phyloP scores from a whole-genome alignment of 371 early-diverging fungal species.

The Massospora cicadina region DNA sequence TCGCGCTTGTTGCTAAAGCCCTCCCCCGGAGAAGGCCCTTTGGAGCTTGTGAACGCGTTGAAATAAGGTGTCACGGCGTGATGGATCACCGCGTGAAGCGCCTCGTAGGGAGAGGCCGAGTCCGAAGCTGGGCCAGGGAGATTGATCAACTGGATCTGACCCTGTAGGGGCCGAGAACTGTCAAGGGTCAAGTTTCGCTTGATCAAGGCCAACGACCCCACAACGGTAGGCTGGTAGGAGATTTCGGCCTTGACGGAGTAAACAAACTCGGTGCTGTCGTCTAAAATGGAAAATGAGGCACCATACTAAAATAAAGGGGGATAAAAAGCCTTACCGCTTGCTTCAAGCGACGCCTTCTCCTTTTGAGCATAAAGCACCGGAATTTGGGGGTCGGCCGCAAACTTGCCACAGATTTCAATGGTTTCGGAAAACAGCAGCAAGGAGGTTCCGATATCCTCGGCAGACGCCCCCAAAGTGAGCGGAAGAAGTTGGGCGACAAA shows the following conservation, averaged over 20 bases:
- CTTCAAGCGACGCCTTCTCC: slow-evolving; percentile 31
- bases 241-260: slow-evolving; percentile 62
- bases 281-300: neutral
- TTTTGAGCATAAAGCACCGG: slow-evolving; percentile 54
- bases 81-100: slow-evolving; percentile 79
- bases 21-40: slow-evolving; percentile 27
- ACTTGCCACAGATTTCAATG: slow-evolving; percentile 38
- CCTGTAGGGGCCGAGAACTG: slow-evolving; percentile 44
- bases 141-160: slow-evolving; percentile 78
- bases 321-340: slow-evolving; percentile 18
- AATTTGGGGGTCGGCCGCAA: slow-evolving; percentile 43
- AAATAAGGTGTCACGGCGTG: slow-evolving; percentile 93
- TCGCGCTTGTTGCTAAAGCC: slow-evolving; percentile 32
- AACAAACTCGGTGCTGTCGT: slow-evolving; percentile 16
- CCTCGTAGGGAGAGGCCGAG: slow-evolving; percentile 63
- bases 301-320: neutral
- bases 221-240: slow-evolving; percentile 48
- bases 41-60: slow-evolving; percentile 73
- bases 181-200: slow-evolving; percentile 68
- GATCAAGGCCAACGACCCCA: slow-evolving; percentile 72
- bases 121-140: slow-evolving; percentile 69
- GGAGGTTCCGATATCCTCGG: slow-evolving; percentile 26
- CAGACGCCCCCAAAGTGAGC: slow-evolving; percentile 37
- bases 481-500: slow-evolving; percentile 42
- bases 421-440: slow-evolving; percentile 38